Base-by-base conservation (phyloP, 23 red algal genomes). In the Gracilaria gracilis region DNA sequence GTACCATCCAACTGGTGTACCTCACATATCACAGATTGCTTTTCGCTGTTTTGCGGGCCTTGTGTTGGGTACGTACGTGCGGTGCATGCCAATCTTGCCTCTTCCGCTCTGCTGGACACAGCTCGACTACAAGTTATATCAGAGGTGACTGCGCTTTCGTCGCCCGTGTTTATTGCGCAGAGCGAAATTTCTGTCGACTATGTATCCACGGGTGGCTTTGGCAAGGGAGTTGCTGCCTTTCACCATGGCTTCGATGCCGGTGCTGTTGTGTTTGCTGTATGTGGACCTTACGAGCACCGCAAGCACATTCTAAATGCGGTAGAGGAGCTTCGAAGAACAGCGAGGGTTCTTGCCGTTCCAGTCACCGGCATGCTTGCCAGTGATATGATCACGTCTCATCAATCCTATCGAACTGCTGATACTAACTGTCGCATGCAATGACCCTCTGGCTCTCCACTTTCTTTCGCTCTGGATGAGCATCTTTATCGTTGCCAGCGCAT, bases 121-220 rank as follows among this genome's bases (percentile, higher is more conserved):
- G 76, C 47, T 25, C 76, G 76, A 27, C 33, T 81, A 53, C 76
- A 81, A 39, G 21, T 81, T 7, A 81, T 81, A 34, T 81, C 76
- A 1, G 49, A 81, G 17, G 76, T 81, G 2, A 12, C 47, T 12
- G 76, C 76, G 1, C 32, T 81, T 58, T 58, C 49, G 16, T 58
- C 49, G 47, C 76, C 76, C n/a, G 54, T 59, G 19, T 81, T 81
- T 47, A 44, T 73, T 37, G 32, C 76, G 8, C 2, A 81, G 16
- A 21, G 46, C 2, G 47, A 55, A 15, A 81, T 81, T 20, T 46
- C 40, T 54, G 76, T 81, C 28, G 54, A 55, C 16, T 81, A 81
- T 58, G 47, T 59, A 21, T 53, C 76, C 46, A 4, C 47, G 5
- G 49, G 40, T 2, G 76, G 76, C 32, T 54, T 59, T 81, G 76